Evolutionary conservation across 2,329 filamentous ascomycete species (phyloP).

Genomic region (Talaromyces pinophilus): DNA sequence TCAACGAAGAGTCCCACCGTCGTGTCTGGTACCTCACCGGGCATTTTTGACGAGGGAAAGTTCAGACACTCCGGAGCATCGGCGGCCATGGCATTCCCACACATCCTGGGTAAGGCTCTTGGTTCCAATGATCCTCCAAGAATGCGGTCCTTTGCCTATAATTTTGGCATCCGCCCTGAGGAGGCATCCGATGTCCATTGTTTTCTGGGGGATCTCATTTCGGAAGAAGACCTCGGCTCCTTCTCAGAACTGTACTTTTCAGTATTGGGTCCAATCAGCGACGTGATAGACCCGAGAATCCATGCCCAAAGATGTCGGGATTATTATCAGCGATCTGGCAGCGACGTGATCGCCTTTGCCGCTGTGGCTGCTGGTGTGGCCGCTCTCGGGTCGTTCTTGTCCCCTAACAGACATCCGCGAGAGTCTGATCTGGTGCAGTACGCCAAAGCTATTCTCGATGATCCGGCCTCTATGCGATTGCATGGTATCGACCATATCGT

Average conservation of each 20-base stretch:
- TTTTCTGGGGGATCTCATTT: conserved; percentile 30
- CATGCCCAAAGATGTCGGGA: conserved; percentile 33
- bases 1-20: conserved; percentile 25
- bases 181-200: conserved; percentile 30
- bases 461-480: conserved; percentile 33
- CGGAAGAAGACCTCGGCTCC: conserved; percentile 29
- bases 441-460: conserved; percentile 37
- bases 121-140: conserved; percentile 33
- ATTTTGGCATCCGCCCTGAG: conserved; percentile 36
- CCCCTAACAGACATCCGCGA: conserved; percentile 28
- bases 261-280: conserved; percentile 27
- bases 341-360: conserved; percentile 27
- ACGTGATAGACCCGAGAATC: conserved; percentile 30
- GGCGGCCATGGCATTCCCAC: conserved; percentile 36
- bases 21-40: conserved; percentile 20
- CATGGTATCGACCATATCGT: conserved; percentile 33
- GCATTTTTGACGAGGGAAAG: conserved; percentile 35
- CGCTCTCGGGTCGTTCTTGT: conserved; percentile 34
- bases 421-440: conserved; percentile 35
- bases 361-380: conserved; percentile 35
- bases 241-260: conserved; percentile 32
- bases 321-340: conserved; percentile 30
- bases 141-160: conserved; percentile 33
- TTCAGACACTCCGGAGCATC: conserved; percentile 33
- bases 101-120: conserved; percentile 32